Conservation (phyloP, 2,329 filamentous ascomycete genomes). For the Alternaria triticimaculans region DNA sequence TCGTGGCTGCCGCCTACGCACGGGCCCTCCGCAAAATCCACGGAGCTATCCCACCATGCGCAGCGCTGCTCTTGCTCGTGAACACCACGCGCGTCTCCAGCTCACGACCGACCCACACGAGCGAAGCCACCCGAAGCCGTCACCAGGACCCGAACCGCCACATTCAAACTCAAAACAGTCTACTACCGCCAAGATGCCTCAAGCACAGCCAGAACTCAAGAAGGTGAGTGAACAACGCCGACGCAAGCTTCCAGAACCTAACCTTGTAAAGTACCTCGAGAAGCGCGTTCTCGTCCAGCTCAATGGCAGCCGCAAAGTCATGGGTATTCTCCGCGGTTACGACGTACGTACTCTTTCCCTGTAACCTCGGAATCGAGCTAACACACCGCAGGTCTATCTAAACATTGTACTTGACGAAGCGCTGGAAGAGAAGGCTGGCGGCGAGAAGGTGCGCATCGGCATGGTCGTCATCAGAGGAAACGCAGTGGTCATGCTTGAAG, state of each 20-base stretch:
- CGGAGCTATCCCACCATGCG: conserved; percentile 28
- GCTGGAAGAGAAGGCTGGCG: conserved; percentile 89
- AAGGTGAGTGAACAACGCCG: conserved; percentile 67
- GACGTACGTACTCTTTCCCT: conserved; percentile 70
- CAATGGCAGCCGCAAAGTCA: conserved; percentile 96
- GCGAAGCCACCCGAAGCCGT: background rate
- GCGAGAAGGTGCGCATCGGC: conserved; percentile 87
- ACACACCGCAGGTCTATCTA: conserved; percentile 77
- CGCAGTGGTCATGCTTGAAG: conserved; percentile 97
- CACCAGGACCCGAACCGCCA: background rate
- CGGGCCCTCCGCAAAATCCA: conserved; percentile 25
- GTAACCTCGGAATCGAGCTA: background rate
- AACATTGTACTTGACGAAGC: conserved; percentile 98
- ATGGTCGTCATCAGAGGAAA: conserved; percentile 98
- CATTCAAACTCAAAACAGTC: conserved; percentile 2
- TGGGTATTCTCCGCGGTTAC: conserved; percentile 91
- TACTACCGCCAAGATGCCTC: conserved; percentile 75
- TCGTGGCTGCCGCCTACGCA: conserved; percentile 13
- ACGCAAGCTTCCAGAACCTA: conserved; percentile 16
- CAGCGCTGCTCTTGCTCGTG: conserved; percentile 14
- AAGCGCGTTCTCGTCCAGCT: conserved; percentile 98
- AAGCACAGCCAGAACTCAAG: conserved; percentile 98
- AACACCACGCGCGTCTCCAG: conserved; percentile 19
- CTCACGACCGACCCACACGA: conserved; percentile 8
- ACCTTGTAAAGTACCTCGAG: conserved; percentile 82